Conservation (phyloP, 371 early-diverging fungal genomes). For the Mortierella sp. region DNA sequence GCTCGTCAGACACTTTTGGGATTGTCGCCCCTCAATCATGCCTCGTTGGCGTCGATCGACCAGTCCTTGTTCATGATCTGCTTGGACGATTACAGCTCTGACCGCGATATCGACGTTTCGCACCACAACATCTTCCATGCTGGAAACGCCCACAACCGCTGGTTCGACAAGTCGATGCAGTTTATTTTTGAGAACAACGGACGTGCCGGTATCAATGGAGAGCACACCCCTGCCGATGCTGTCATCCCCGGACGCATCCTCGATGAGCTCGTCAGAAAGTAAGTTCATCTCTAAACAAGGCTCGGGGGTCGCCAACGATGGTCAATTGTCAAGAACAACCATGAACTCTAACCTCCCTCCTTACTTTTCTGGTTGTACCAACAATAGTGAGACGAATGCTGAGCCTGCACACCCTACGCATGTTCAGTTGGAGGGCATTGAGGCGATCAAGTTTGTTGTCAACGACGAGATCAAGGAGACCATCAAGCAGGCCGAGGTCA, state of each 20-base stretch:
- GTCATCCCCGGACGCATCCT: slow-evolving; percentile 87
- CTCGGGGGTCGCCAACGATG: too few relatives aligned
- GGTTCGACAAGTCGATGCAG: slow-evolving; percentile 96
- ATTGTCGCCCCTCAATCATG: slow-evolving; percentile 66
- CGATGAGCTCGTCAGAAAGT: slow-evolving; percentile 72
- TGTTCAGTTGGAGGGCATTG: slow-evolving; percentile 63
- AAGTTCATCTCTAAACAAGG: slow-evolving; percentile 19
- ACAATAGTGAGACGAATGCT: slow-evolving; percentile 67
- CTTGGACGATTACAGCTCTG: slow-evolving; percentile 82
- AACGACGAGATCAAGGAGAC: slow-evolving; percentile 61
- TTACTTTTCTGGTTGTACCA: not conserved
- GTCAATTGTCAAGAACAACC: too few relatives aligned
- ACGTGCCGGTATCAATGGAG: slow-evolving; percentile 94
- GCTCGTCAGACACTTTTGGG: slow-evolving; percentile 60
- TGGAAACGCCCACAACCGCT: slow-evolving; percentile 85
- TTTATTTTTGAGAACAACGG: slow-evolving; percentile 89
- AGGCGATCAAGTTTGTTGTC: slow-evolving; percentile 75
- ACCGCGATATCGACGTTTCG: slow-evolving; percentile 70
- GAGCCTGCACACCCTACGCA: slow-evolving; percentile 61
- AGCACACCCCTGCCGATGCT: slow-evolving; percentile 95
- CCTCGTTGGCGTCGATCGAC: slow-evolving; percentile 79
- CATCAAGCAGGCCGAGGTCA: slow-evolving; percentile 71
- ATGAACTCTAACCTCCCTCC: not conserved
- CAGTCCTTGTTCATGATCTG: slow-evolving; percentile 88
- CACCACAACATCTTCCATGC: slow-evolving; percentile 87